These are phyloP conservation scores for Colletotrichum godetiae DNA, from an alignment of 2,329 filamentous ascomycete species.

Conservation along the genomic window DNA sequence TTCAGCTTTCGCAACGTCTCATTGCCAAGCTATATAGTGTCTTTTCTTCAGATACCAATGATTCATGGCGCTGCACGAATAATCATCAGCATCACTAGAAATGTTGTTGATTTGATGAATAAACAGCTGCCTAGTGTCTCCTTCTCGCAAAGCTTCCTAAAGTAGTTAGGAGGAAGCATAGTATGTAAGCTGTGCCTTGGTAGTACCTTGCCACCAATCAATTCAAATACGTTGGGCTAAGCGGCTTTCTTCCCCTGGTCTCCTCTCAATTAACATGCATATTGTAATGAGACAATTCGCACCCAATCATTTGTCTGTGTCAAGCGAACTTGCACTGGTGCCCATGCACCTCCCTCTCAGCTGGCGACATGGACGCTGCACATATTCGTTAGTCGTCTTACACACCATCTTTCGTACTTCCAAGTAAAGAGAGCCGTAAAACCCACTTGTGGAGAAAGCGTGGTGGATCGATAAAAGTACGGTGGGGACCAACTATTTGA, in stretches of 20 bases:
- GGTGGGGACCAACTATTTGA: neutral
- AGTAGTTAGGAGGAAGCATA: neutral
- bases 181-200: neutral
- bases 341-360: neutral
- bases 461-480: neutral
- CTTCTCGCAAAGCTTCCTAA: neutral
- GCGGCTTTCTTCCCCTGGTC: neutral
- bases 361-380: neutral
- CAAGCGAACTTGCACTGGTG: constrained; percentile 13
- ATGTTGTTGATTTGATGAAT: neutral
- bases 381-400: constrained; percentile 18
- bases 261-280: neutral
- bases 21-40: neutral
- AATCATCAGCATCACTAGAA: neutral
- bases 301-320: constrained; percentile 3
- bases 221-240: neutral
- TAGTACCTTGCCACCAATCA: neutral
- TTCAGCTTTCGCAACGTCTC: neutral
- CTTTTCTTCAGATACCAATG: neutral
- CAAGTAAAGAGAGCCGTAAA: neutral
- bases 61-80: neutral
- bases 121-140: neutral
- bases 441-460: neutral
- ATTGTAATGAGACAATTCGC: no score
- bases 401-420: constrained; percentile 15